Base-by-base conservation (phyloP, 805 yeast species). In the Saccharomycopsis lassenensis region DNA sequence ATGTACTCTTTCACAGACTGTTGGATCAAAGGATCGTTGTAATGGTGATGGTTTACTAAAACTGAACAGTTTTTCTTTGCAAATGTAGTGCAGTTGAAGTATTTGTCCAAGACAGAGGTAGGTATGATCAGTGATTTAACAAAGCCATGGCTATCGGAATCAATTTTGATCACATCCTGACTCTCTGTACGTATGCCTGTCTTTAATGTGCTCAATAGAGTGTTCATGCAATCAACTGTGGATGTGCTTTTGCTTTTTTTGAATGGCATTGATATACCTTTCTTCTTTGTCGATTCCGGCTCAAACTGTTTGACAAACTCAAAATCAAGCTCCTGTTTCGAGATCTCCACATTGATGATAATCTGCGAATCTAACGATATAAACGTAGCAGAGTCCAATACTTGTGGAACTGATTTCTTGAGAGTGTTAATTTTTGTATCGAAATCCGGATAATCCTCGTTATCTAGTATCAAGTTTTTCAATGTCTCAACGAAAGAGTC, bases 271-370 rank as follows among this genome's bases (percentile, higher is more conserved):
- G n/a, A n/a, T n/a, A 44, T 70, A 73, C 46, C 94, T 62, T 5
- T 56, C 50, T 32, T 12, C 14, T 60, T 61, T 30, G 85, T 77
- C 11, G 61, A 61, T 2, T 61, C 67, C 3, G 58, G 56, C 22
- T 70, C 69, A 43, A 69, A 68, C 10, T 68, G 63, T 3, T 49
- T 51, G 23, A 70, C 54, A 33, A 77, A 79, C 1, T 60, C 63
- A 1, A 46, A 44, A 4, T 18, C 16, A 4, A 37, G 23, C 15
- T 73, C 76, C 1, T 71, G 67, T 11, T 57, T 54, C 31, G 63
- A 69, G 0, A 79, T 56, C 44, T 73, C 71, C 11, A 77, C 64
- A 40, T 79, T 54, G 12, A 80, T 31, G n/a, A 68, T 42, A 11
- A 59, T 65, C 24, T 65, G 63, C 0, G 74, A 63, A 20, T 57